phyloP scores from a whole-genome alignment of 345 rosid species.

The Lepidium didymum region DNA sequence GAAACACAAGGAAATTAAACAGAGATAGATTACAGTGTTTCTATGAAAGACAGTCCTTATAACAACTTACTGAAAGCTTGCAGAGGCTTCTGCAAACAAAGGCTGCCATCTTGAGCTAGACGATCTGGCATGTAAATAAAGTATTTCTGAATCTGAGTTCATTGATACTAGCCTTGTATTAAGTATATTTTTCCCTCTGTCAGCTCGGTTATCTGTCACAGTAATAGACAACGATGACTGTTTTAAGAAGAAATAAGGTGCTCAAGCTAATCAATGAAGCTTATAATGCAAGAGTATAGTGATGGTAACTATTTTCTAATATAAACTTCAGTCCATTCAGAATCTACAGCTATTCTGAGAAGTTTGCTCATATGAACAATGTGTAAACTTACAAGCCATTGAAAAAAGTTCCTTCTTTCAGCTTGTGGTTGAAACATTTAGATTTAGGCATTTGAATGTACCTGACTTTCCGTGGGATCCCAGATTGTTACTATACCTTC shows the following conservation, averaged over 20 bases:
- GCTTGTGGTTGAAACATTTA: neutral
- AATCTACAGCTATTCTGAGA: neutral
- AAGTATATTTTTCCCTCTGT: constrained; percentile 79
- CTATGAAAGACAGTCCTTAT: neutral
- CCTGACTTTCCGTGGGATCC: constrained; percentile 93
- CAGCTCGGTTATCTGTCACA: constrained; percentile 58
- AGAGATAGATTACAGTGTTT: constrained; percentile 9
- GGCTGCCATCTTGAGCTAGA: constrained; percentile 55
- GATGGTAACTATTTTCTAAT: neutral
- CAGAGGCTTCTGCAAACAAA: constrained; percentile 42
- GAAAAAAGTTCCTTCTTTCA: neutral
- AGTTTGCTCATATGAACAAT: neutral
- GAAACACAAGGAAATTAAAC: constrained; percentile 6
- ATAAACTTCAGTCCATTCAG: neutral
- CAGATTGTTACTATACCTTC: constrained; percentile 87
- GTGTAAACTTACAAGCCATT: neutral
- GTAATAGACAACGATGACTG: constrained; percentile 1
- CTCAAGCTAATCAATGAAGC: neutral
- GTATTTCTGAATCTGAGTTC: constrained; percentile 49
- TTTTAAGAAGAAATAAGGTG: neutral
- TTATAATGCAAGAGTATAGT: neutral
- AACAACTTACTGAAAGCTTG: constrained; percentile 50
- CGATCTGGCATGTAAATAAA: constrained; percentile 84
- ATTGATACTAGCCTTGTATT: constrained; percentile 56
- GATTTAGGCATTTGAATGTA: constrained; percentile 13